Evolutionary conservation across 805 yeast genomes (phyloP), one percentile per base, ranked within the genome.

Genomic region (Candida ortonii): DNA sequence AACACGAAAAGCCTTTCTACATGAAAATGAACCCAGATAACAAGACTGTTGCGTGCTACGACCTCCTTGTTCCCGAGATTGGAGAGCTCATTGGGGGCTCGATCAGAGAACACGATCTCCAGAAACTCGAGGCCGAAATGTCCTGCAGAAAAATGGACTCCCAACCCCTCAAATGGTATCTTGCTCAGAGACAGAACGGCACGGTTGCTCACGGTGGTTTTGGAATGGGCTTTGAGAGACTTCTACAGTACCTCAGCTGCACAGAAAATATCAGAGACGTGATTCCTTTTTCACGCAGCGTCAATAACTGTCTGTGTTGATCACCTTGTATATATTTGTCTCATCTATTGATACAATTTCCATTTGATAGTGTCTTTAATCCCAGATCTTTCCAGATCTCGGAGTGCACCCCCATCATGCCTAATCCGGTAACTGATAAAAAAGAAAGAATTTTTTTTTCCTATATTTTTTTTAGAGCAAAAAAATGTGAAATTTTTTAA

Each of bases 41-140:
- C 0, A 55, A 60, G 5, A 87, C 96, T 0, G 97, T 86, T 2
- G 95, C 84, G 0, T 89, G 97, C 51, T 93, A 78, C 53, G 99
- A 93, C 54, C 67, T 93, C 30, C 61, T 93, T 5, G 74, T 90
- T 13, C 98, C 99, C 0, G 90, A 81, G 13, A 72, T 93, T 37
- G 99, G 97, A 16, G 99, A 93, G 57, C 64, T 93, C 11, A 80
- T 86, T 6, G 99, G 99, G 2, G 99, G 99, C 0, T 87, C 96
- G 1, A 47, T 93, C 41, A 84, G 99, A 59, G 96, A 90, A 50
- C 85, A 84, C 50, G 62, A 73, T 42, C 62, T 72, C 40, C 68
- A 59, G 0, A 47, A 38, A 9, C 60, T 93, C 12, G 46, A 64
- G 3, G 42, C 42, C 1, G 82, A 76, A 39, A 77, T 90, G 58